These are phyloP conservation scores for Tolypocladium pustulatum DNA, from an alignment of 2,329 filamentous ascomycete species.

Conservation along the genomic window DNA sequence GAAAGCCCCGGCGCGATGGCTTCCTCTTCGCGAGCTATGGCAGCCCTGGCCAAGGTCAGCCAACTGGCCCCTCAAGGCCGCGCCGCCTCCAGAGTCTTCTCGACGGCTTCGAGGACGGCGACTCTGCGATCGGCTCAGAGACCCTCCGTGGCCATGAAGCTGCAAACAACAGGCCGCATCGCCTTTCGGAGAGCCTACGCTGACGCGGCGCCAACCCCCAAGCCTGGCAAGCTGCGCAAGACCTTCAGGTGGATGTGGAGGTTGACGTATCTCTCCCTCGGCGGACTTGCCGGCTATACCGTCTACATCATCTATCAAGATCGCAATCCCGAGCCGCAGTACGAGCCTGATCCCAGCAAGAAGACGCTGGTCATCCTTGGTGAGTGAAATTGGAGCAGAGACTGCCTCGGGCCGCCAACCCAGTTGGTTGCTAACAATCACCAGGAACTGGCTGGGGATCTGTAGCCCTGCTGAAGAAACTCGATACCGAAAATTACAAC, in stretches of 20 bases:
- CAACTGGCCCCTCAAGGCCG: constrained; percentile 17
- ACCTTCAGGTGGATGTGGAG: constrained; percentile 77
- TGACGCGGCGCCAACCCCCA: constrained; percentile 38
- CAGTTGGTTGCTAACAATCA: constrained; percentile 7
- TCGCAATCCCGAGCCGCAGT: constrained; percentile 72
- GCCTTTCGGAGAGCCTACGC: constrained; percentile 37
- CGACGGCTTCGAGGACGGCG: constrained; percentile 18
- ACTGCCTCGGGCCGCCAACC: neutral
- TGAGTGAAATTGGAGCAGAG: constrained; percentile 29
- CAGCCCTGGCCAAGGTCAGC: constrained; percentile 20
- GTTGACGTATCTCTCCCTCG: constrained; percentile 62
- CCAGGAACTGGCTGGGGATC: constrained; percentile 91
- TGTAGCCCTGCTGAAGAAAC: constrained; percentile 93
- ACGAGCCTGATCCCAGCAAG: constrained; percentile 72
- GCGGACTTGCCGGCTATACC: constrained; percentile 61
- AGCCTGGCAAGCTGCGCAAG: constrained; percentile 50
- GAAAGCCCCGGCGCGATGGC: constrained; percentile 26
- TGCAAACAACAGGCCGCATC: constrained; percentile 24
- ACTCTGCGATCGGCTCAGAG: constrained; percentile 11
- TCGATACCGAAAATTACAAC: constrained; percentile 99
- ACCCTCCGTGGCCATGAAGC: constrained; percentile 23
- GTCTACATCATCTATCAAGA: constrained; percentile 75
- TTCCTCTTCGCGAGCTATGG: constrained; percentile 33
- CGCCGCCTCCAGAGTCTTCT: constrained; percentile 21
- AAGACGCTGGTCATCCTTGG: constrained; percentile 95